A percentile compares a stretch with the other conserved stretches of the same genome.
Evolutionary conservation across 345 rosid species (phyloP).

Genomic region (Hevea brasiliensis): DNA sequence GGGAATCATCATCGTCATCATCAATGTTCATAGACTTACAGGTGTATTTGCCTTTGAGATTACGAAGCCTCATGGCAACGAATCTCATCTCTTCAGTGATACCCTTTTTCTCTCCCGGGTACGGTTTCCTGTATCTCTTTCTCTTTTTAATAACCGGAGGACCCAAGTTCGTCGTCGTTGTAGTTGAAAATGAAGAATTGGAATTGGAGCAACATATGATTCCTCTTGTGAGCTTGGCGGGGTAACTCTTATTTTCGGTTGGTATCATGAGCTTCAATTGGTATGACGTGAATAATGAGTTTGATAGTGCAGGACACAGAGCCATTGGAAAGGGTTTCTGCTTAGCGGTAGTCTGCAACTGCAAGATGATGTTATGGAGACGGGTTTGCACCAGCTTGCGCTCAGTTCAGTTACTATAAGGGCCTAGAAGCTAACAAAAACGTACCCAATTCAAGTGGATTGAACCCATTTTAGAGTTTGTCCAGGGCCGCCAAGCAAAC

Average conservation of each 20-base stretch:
- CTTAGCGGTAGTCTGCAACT: too few species aligned
- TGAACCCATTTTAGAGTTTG: too few species aligned
- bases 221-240: background rate
- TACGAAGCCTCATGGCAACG: slow-evolving; percentile 88
- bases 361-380: too few species aligned
- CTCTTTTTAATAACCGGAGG: slow-evolving; percentile 52
- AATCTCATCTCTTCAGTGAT: slow-evolving; percentile 95
- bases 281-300: background rate
- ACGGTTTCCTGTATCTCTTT: slow-evolving; percentile 63
- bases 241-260: background rate
- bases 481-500: too few species aligned
- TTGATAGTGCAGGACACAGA: background rate
- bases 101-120: slow-evolving; percentile 86
- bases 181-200: slow-evolving; percentile 22
- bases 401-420: too few species aligned
- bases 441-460: too few species aligned
- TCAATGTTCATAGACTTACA: slow-evolving; percentile 8
- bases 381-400: too few species aligned
- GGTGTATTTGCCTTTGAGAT: slow-evolving; percentile 52
- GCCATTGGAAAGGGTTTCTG: background rate
- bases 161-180: slow-evolving; percentile 5
- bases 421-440: too few species aligned
- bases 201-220: slow-evolving; percentile 37
- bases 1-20: slow-evolving; percentile 19
- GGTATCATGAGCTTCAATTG: slow-evolving; percentile 7